Evolutionary conservation across 371 early-diverging fungal genomes (phyloP).

Genomic region (Rozella allomycis): DNA sequence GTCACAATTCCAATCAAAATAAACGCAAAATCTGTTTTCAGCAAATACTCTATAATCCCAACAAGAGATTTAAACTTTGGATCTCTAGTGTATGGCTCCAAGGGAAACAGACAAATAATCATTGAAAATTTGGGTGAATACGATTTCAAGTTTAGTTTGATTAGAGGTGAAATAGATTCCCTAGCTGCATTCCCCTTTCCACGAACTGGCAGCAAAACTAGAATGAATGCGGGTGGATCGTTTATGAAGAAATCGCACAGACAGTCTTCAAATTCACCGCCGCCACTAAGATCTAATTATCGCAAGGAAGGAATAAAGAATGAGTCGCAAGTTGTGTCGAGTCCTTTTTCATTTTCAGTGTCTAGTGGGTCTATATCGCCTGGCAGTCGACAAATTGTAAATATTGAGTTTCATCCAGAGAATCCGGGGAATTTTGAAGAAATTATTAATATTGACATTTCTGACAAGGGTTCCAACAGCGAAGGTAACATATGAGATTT

Average conservation of each 20-base stretch:
- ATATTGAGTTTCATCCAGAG: conserved; percentile 32
- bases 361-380: conserved; percentile 16
- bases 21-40: conserved; percentile 22
- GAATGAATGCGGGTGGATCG: no score
- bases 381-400: conserved; percentile 23
- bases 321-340: conserved; percentile 21
- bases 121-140: conserved; percentile 35
- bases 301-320: conserved; percentile 21
- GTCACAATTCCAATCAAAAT: conserved; percentile 23
- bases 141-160: conserved; percentile 19
- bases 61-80: conserved; percentile 32
- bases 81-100: conserved; percentile 22
- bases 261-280: conserved; percentile 8
- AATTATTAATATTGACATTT: conserved; percentile 25
- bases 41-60: conserved; percentile 22
- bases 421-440: conserved; percentile 25
- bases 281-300: conserved; percentile 12
- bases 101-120: conserved; percentile 18
- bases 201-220: no score
- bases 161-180: not conserved
- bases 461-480: conserved; percentile 17
- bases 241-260: no score
- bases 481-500: no score
- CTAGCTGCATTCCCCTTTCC: no score
- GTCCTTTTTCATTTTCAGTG: conserved; percentile 30